These are phyloP conservation scores for Paratinospora sagittata DNA, from an alignment of 164 flowering plant genomes.

Conservation along the genomic window DNA sequence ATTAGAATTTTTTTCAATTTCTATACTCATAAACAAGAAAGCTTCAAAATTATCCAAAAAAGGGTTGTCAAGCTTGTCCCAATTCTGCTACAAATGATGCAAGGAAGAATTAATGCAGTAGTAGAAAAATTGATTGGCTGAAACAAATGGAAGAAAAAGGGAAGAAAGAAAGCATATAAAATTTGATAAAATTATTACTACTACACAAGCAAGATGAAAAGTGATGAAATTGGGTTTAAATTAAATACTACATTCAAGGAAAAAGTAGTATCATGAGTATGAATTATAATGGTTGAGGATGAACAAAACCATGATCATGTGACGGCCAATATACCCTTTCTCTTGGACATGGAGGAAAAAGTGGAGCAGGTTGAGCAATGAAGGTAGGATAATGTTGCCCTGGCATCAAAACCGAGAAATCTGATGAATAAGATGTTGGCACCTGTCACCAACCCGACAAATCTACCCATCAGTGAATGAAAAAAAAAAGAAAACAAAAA, in stretches of 20 bases:
- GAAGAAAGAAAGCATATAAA: background rate
- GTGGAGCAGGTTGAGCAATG: constrained; percentile 87
- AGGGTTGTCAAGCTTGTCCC: background rate
- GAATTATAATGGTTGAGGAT: constrained; percentile 6
- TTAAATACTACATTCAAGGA: constrained; percentile 3
- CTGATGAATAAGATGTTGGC: constrained; percentile 33
- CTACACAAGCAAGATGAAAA: background rate
- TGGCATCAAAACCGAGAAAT: constrained; percentile 85
- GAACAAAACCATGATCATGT: constrained; percentile 38
- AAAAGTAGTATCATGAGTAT: constrained; percentile 5
- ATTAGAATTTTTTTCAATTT: background rate
- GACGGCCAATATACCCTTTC: constrained; percentile 67
- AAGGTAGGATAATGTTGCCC: constrained; percentile 67
- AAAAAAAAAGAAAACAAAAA: background rate
- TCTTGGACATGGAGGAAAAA: constrained; percentile 46
- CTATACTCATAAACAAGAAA: background rate
- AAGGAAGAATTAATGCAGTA: background rate
- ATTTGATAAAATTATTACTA: background rate
- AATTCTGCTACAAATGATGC: background rate
- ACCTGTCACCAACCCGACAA: constrained; percentile 34
- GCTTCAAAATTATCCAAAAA: background rate
- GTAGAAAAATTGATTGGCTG: background rate
- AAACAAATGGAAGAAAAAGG: background rate
- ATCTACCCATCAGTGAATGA: background rate
- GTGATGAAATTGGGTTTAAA: constrained; percentile 3